phyloP scores from a whole-genome alignment of 2,329 filamentous ascomycete species.

The Diaporthe humulicola region DNA sequence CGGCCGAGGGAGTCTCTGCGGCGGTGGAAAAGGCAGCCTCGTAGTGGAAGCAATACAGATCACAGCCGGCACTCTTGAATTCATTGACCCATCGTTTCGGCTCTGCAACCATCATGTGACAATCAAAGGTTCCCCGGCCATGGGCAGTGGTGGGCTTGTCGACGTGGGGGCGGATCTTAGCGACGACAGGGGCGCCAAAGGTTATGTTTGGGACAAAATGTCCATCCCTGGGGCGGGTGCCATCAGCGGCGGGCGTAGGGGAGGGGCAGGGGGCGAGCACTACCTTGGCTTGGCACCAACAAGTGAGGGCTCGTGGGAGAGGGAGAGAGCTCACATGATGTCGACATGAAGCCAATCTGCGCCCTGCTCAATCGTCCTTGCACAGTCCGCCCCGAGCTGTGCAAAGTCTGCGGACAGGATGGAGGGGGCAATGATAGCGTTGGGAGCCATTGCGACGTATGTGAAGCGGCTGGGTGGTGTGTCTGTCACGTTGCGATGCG shows the following conservation, averaged over 20 bases:
- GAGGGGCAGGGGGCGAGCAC: constrained; percentile 6
- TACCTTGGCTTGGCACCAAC: constrained; percentile 2
- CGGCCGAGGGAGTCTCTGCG: constrained; percentile 81
- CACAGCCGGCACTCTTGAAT: constrained; percentile 93
- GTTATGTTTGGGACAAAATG: constrained; percentile 99
- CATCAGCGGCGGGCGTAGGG: background rate
- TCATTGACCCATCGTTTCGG: constrained; percentile 98
- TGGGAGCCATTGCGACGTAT: constrained; percentile 78
- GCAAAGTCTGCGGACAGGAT: constrained; percentile 98
- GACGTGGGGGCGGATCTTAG: constrained; percentile 91
- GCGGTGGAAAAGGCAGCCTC: constrained; percentile 93
- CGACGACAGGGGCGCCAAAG: constrained; percentile 94
- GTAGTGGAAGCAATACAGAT: constrained; percentile 99
- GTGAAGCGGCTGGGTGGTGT: background rate
- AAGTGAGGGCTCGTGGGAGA: background rate
- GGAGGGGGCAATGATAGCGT: constrained; percentile 94
- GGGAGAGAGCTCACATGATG: constrained; percentile 74
- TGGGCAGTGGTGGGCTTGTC: constrained; percentile 76
- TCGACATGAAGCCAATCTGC: constrained; percentile 97
- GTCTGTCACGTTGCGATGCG: too few relatives aligned
- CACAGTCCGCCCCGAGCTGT: constrained; percentile 87
- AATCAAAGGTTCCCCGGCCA: constrained; percentile 95
- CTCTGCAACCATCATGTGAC: constrained; percentile 99
- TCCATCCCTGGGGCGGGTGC: constrained; percentile 78
- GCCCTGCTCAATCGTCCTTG: constrained; percentile 85